Base-by-base conservation (phyloP, 2,329 filamentous ascomycete genomes). In the Paramyrothecium roridum region DNA sequence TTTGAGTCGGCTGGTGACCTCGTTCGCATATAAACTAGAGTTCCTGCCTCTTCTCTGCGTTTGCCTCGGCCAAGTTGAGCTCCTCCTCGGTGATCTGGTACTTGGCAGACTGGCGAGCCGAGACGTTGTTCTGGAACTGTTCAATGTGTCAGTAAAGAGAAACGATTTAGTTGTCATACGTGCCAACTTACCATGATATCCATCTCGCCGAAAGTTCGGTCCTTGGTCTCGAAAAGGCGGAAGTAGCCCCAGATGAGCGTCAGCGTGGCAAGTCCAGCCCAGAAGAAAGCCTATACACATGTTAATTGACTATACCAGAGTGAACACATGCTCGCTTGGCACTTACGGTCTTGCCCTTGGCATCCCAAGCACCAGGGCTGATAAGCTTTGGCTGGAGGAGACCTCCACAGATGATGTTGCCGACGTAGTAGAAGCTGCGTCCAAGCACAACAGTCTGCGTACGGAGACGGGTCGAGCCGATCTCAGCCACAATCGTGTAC, bases 221-320 rank as follows among this genome's bases (percentile, higher is more conserved):
- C 73, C 66, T 76, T 77, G 50, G 74, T 76, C 67, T 78, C 76
- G 22, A 75, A 73, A 54, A 77, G 60, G 20, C 75, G 70, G 63
- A 76, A 77, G 58, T 68, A 77, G 8, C 71, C 73, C 73, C 75
- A 77, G 12, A 73, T 48, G 1, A 70, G 64, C 1, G 72, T 73
- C 6, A 77, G 54, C 13, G 70, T 67, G 11, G 71, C 68, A 40
- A 73, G 57, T 3, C 58, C 65, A 8, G 69, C 69, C 73, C 74
- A 76, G 63, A 77, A 77, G 62, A 76, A 76, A n/a, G 72, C 73
- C 70, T 73, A 21, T 1, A 3, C 52, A 16, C 12, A 30, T 40
- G 52, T 65, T 43, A 65, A 57, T 20, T 53, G 12, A 17, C 3
- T 2, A 11, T 20, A 3, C 33, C 3, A 16, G 17, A 1, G 11